Percentiles rank a stretch among this genome's conserved stretches.
These are phyloP conservation scores for Diaporthe vaccinii DNA, from an alignment of 2,329 filamentous ascomycete species.

Conservation along the genomic window DNA sequence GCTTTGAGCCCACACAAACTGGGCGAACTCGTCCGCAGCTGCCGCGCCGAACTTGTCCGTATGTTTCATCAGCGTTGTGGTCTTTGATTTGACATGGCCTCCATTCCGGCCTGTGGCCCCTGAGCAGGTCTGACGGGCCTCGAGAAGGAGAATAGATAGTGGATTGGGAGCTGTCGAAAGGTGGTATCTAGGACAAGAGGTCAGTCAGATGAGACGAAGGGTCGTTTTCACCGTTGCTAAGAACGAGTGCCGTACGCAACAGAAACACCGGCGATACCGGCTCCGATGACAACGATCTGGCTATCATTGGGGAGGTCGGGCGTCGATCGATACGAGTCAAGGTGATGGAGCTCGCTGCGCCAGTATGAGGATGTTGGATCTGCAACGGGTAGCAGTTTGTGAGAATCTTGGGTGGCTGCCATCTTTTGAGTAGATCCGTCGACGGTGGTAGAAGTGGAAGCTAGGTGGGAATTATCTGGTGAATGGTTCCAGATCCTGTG, in stretches of 20 bases:
- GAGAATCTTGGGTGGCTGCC: background rate
- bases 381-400: constrained; percentile 31
- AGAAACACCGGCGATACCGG: constrained; percentile 39
- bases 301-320: constrained; percentile 20
- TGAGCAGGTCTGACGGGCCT: constrained; percentile 40
- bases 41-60: constrained; percentile 14
- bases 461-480: no score
- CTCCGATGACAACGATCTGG: constrained; percentile 37
- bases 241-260: constrained; percentile 3
- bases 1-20: constrained; percentile 33
- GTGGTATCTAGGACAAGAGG: constrained; percentile 9
- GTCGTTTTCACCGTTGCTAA: background rate
- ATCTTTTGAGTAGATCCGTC: background rate
- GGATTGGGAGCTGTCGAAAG: constrained; percentile 31
- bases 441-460: background rate
- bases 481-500: background rate
- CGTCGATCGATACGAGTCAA: constrained; percentile 37
- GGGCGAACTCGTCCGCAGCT: constrained; percentile 27
- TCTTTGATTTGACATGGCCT: constrained; percentile 34
- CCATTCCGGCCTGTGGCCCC: constrained; percentile 40
- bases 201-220: background rate
- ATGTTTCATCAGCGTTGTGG: constrained; percentile 1
- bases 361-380: constrained; percentile 39
- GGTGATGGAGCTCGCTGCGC: constrained; percentile 38
- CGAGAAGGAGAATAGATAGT: constrained; percentile 34